Evolutionary conservation across 1,139 yeast species (phyloP).

Genomic region (Geotrichum aggregatum): DNA sequence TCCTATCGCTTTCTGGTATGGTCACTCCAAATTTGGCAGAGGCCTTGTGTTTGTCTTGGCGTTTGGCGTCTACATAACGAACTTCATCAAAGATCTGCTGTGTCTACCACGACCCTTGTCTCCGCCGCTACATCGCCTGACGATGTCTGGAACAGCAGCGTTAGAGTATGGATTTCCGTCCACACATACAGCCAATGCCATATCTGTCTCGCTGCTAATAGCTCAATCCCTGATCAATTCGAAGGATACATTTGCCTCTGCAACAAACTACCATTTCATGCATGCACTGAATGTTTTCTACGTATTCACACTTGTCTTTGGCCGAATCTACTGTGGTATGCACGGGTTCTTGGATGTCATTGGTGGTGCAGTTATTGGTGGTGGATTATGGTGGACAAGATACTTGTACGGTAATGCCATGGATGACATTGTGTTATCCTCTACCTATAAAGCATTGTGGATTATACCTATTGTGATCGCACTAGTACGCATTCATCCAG

Average conservation of each 20-base stretch:
- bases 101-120: conserved; percentile 90
- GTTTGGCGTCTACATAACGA: conserved; percentile 75
- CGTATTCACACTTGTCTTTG: conserved; percentile 64
- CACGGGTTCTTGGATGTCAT: conserved; percentile 82
- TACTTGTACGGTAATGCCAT: conserved; percentile 25
- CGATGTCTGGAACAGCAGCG: conserved; percentile 83
- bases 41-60: conserved; percentile 73
- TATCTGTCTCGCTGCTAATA: conserved; percentile 62
- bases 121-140: conserved; percentile 87
- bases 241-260: conserved; percentile 20
- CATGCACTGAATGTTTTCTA: conserved; percentile 43
- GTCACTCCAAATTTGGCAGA: conserved; percentile 55
- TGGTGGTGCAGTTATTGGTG: conserved; percentile 65
- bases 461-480: conserved; percentile 45
- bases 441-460: conserved; percentile 40
- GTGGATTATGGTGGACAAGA: conserved; percentile 34
- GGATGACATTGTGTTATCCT: conserved; percentile 24
- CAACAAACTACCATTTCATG: conserved; percentile 13
- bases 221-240: conserved; percentile 29
- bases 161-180: conserved; percentile 94
- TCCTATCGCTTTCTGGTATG: conserved; percentile 85
- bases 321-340: conserved; percentile 94
- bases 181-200: conserved; percentile 90
- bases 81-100: conserved; percentile 73
- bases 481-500: conserved; percentile 63